These are phyloP conservation scores for Arthrinium puccinioides DNA, from an alignment of 2,329 filamentous ascomycete species.

Conservation along the genomic window DNA sequence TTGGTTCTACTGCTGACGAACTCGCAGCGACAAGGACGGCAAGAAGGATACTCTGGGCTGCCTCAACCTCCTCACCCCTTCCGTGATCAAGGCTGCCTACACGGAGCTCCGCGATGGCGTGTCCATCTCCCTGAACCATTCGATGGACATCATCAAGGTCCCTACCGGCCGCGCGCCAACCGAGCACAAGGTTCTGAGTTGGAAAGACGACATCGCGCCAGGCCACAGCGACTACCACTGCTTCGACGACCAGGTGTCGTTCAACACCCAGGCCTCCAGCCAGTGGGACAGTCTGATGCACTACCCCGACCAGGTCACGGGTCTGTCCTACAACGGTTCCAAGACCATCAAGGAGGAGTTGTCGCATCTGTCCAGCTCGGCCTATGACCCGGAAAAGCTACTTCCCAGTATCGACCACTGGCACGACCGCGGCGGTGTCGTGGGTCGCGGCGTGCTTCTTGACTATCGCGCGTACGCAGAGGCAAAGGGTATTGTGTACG, in stretches of 20 bases:
- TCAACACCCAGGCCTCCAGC: constrained; percentile 8
- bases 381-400: constrained; percentile 2
- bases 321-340: constrained; percentile 3
- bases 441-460: constrained; percentile 42
- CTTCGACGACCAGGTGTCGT: constrained; percentile 7
- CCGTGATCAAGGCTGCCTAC: constrained; percentile 3
- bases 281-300: constrained; percentile 8
- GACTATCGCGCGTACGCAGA: constrained; percentile 44
- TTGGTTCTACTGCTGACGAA: neutral
- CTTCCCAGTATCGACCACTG: constrained; percentile 6
- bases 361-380: neutral
- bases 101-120: constrained; percentile 6
- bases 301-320: constrained; percentile 4
- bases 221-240: neutral
- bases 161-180: constrained; percentile 2
- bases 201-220: constrained; percentile 4
- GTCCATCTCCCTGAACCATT: constrained; percentile 5
- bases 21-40: constrained; percentile 4
- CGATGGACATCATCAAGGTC: constrained; percentile 5
- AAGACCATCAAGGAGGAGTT: constrained; percentile 3
- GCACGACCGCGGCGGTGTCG: constrained; percentile 31
- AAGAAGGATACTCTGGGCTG: constrained; percentile 6
- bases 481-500: constrained; percentile 24
- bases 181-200: constrained; percentile 3
- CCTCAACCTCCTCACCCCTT: constrained; percentile 7